Evolutionary conservation across 2,329 filamentous ascomycete genomes (phyloP).

Genomic region (Triangularia setosa): DNA sequence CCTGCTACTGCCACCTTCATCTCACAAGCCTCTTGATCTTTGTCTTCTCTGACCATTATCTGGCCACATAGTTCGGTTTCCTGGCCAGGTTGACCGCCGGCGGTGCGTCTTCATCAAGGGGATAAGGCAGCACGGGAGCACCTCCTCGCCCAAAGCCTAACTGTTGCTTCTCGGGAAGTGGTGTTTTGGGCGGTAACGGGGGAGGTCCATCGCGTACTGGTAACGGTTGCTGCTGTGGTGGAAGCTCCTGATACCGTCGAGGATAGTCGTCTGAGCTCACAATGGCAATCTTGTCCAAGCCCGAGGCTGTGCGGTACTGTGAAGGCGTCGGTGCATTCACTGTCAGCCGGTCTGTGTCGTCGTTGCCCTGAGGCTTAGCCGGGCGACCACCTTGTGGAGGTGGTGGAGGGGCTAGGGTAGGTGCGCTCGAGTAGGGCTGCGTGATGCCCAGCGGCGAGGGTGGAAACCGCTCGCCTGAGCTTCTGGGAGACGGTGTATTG

Average conservation of each 20-base stretch:
- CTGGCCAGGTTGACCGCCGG: conserved; percentile 80
- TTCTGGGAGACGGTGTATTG: conserved; percentile 45
- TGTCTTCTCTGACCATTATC: conserved; percentile 7
- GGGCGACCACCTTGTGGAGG: conserved; percentile 30
- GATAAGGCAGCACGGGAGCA: conserved; percentile 63
- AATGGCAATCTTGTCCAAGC: conserved; percentile 66
- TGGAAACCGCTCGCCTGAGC: conserved; percentile 45
- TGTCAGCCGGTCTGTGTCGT: conserved; percentile 51
- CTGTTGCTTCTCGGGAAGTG: conserved; percentile 52
- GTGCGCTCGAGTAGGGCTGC: conserved; percentile 26
- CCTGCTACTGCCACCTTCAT: background rate
- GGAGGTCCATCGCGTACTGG: conserved; percentile 56
- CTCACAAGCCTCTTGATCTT: background rate
- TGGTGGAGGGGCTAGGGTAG: conserved; percentile 31
- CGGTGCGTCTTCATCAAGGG: conserved; percentile 72
- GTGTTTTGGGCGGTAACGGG: conserved; percentile 73
- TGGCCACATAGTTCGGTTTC: conserved; percentile 68
- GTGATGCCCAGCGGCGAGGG: conserved; percentile 26
- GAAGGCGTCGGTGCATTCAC: conserved; percentile 55
- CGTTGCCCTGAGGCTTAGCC: conserved; percentile 26
- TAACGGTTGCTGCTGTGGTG: conserved; percentile 22
- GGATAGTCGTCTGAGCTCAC: conserved; percentile 57
- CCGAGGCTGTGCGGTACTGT: conserved; percentile 55
- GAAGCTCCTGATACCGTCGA: conserved; percentile 33
- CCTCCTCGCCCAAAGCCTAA: conserved; percentile 32